Evolutionary conservation across 768 basidiomycete genomes (phyloP).

Genomic region (Russula ochroleuca): DNA sequence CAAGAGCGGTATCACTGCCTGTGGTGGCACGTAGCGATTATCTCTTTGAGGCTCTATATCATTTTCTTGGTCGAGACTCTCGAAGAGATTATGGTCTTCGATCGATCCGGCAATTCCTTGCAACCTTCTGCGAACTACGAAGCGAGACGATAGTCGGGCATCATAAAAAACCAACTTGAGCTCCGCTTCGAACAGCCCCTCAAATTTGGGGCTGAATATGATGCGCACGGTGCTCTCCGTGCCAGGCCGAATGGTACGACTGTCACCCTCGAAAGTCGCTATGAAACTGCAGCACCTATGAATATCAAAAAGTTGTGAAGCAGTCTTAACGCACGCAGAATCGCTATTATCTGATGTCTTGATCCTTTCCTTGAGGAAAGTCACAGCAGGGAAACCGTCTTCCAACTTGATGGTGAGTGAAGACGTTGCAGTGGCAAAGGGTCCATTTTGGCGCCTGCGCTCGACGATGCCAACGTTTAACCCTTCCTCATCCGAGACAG

Average conservation of each 20-base stretch:
- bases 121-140: slow-evolving; percentile 7
- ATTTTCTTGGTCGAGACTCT: slow-evolving; percentile 1
- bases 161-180: slow-evolving; percentile 17
- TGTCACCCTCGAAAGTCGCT: slow-evolving; percentile 11
- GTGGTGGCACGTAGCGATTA: slow-evolving; percentile 7
- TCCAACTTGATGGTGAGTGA: slow-evolving; percentile 24
- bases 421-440: slow-evolving; percentile 10
- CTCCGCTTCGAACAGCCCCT: slow-evolving; percentile 14
- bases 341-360: slow-evolving; percentile 5
- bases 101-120: slow-evolving; percentile 15
- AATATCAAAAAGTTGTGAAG: not conserved
- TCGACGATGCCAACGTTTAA: slow-evolving; percentile 53
- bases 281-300: slow-evolving; percentile 12
- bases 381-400: slow-evolving; percentile 15
- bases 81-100: slow-evolving; percentile 16
- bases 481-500: slow-evolving; percentile 32
- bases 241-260: slow-evolving; percentile 6
- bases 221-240: slow-evolving; percentile 7
- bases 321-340: slow-evolving; percentile 5
- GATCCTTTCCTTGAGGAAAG: slow-evolving; percentile 18
- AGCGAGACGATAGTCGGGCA: not conserved
- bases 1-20: not conserved
- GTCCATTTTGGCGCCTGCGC: slow-evolving; percentile 31
- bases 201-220: slow-evolving; percentile 17
- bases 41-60: not conserved